These are phyloP conservation scores for Mortierella sp. DNA, from an alignment of 371 early-diverging fungal species.

Conservation along the genomic window DNA sequence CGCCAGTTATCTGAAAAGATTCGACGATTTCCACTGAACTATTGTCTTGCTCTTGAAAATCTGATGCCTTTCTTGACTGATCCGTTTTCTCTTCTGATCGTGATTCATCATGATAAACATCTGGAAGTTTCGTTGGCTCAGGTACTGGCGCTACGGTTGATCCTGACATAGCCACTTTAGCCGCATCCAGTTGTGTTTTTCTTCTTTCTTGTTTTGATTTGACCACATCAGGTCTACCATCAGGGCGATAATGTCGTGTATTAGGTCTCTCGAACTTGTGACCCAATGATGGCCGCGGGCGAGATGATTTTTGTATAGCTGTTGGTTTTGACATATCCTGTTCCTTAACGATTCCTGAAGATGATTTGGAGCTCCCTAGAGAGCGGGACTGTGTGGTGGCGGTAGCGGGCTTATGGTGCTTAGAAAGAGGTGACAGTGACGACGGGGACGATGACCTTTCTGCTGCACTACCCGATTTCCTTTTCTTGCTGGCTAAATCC, in stretches of 20 bases:
- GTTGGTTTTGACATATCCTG: constrained; percentile 25
- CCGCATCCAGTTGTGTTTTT: background rate
- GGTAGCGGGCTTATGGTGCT: background rate
- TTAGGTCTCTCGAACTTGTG: constrained; percentile 26
- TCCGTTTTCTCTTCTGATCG: background rate
- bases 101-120: background rate
- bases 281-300: constrained; percentile 17
- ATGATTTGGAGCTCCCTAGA: background rate
- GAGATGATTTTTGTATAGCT: constrained; percentile 3
- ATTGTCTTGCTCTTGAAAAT: background rate
- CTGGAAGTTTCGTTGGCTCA: background rate
- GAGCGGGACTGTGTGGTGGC: background rate
- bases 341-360: background rate
- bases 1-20: background rate
- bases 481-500: background rate
- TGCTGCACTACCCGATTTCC: background rate
- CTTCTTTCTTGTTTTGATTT: background rate
- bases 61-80: background rate
- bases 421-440: background rate
- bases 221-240: background rate
- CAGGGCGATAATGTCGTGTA: constrained; percentile 14
- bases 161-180: background rate
- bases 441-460: background rate
- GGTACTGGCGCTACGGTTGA: background rate
- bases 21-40: background rate